phyloP scores from a whole-genome alignment of 371 early-diverging fungal genomes.

The Zychaea mexicana region DNA sequence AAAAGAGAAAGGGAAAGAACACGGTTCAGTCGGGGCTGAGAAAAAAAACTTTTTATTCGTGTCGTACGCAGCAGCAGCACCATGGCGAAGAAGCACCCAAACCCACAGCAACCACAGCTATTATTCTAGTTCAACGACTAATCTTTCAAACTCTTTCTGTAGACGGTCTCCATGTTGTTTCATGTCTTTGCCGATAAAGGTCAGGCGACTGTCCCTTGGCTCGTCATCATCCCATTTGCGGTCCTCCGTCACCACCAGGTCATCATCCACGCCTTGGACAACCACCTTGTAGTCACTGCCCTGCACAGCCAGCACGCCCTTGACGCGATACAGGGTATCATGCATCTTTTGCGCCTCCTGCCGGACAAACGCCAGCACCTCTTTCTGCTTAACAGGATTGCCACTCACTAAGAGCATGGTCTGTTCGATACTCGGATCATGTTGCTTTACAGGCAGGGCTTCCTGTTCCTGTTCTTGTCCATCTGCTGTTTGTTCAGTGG shows the following conservation, averaged over 20 bases:
- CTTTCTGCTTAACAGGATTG: conserved; percentile 18
- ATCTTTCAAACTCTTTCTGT: conserved; percentile 15
- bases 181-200: conserved; percentile 37
- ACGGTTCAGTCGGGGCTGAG: background rate
- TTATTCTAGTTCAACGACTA: background rate
- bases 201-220: conserved; percentile 28
- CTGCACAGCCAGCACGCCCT: conserved; percentile 28
- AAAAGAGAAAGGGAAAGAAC: background rate
- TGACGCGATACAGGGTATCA: conserved; percentile 27
- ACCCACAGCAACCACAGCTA: no score
- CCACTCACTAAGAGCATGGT: conserved; percentile 28
- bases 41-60: background rate
- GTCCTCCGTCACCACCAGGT: conserved; percentile 19
- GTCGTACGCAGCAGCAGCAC: no score
- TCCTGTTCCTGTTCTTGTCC: background rate
- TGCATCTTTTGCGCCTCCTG: conserved; percentile 3
- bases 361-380: conserved; percentile 19
- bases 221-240: conserved; percentile 24
- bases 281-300: conserved; percentile 22
- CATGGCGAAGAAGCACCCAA: no score
- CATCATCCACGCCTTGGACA: conserved; percentile 32
- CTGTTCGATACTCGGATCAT: conserved; percentile 35
- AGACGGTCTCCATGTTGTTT: conserved; percentile 16
- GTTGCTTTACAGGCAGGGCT: conserved; percentile 14
- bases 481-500: no score